These are phyloP conservation scores for Tilletiopsis washingtonensis DNA, from an alignment of 1,284 basidiomycete genomes.

Conservation along the genomic window DNA sequence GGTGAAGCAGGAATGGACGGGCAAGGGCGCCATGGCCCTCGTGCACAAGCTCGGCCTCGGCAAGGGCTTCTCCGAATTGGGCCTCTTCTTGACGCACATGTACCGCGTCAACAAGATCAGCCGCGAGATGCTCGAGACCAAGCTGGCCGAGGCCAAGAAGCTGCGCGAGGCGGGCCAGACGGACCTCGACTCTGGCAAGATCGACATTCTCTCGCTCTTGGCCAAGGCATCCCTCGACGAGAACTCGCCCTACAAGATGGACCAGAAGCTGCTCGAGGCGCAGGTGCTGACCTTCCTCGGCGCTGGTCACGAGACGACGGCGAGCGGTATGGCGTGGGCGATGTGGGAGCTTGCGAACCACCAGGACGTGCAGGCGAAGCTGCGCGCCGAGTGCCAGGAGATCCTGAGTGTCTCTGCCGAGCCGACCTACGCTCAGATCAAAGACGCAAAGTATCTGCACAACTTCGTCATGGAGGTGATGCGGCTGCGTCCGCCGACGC, in stretches of 20 bases:
- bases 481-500: conserved; percentile 30
- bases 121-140: conserved; percentile 25
- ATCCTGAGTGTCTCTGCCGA: conserved; percentile 19
- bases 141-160: conserved; percentile 16
- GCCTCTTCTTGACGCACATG: conserved; percentile 11
- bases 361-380: conserved; percentile 55
- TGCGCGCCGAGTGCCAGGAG: conserved; percentile 55
- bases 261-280: conserved; percentile 20
- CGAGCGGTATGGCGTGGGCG: conserved; percentile 64
- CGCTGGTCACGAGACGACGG: conserved; percentile 52
- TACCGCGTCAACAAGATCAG: conserved; percentile 25
- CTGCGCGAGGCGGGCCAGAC: conserved; percentile 14
- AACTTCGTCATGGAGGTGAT: conserved; percentile 55
- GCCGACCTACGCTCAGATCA: conserved; percentile 54
- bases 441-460: conserved; percentile 64
- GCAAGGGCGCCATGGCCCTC: too few relatives aligned
- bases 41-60: too few relatives aligned
- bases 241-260: conserved; percentile 24
- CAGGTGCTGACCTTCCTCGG: conserved; percentile 36
- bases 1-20: conserved; percentile 8
- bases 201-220: conserved; percentile 6
- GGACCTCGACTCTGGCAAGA: conserved; percentile 16
- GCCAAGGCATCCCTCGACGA: conserved; percentile 7
- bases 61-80: too few relatives aligned
- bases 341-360: conserved; percentile 59